Evolutionary conservation across 306 rosid species (phyloP), one percentile per base, ranked within the genome.

Genomic region (Quercus bicolor): DNA sequence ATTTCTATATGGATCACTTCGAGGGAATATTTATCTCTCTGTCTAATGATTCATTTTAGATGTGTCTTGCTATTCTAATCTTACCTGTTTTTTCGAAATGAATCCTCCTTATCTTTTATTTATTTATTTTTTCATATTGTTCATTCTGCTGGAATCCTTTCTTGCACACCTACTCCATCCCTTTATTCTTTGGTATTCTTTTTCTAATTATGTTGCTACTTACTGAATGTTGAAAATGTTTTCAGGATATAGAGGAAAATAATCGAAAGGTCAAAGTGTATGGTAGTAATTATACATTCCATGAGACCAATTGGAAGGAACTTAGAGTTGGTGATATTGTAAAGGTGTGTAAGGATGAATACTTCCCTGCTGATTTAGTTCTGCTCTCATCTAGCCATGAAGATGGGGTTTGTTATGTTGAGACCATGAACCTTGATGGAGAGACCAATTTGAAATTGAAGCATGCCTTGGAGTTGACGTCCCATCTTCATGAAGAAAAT

Each of bases 341-440:
- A 82, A 93, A 84, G 85, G 98, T 93, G 81, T 37, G 55, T 28
- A 93, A 91, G 80, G 95, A 91, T 70, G 91, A 93, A 79, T 91
- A 88, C 81, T 93, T 93, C 84, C 98, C 98, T 33, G 92, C 98
- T 40, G 98, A 93, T 89, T 82, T 93, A 78, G 83, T 91, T 79
- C 83, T 93, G 81, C 92, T 93, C 82, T 91, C 93, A 1, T 93
- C 98, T 13, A 86, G 89, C 83, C 82, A 88, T 10, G 92, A 77
- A n/a, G 98, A 90, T 64, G 95, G 98, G 11, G 84, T 93, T 80
- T 93, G 97, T 82, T 90, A 91, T 81, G 98, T 93, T 12, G 98
- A 93, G 77, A 93, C 98, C 16, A 90, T 90, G 97, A 93, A 93
- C 84, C 97, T 93, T 66, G 98, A 93, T 62, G 98, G 98, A 81